These are phyloP conservation scores for Lumnitzera littorea DNA, from an alignment of 345 rosid genomes.

Conservation along the genomic window DNA sequence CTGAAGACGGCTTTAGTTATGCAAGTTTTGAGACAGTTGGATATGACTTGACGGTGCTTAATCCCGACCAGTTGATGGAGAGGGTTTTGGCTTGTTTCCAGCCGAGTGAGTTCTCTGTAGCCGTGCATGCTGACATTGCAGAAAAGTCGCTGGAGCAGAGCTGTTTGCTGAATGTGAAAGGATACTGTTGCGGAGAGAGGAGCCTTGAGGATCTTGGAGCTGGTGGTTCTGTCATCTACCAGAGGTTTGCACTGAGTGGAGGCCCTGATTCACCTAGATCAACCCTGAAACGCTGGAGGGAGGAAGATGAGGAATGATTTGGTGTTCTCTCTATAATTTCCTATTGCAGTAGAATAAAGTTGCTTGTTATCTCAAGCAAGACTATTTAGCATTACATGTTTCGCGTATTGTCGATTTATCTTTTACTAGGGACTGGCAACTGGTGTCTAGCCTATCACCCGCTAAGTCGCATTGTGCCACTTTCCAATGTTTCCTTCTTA, in stretches of 20 bases:
- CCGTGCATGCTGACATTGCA: slow-evolving; percentile 40
- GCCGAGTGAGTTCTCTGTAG: slow-evolving; percentile 54
- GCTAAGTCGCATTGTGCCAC: too few relatives aligned
- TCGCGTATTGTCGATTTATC: too few relatives aligned
- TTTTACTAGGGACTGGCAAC: too few relatives aligned
- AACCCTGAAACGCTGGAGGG: slow-evolving; percentile 45
- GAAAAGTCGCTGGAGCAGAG: slow-evolving; percentile 14
- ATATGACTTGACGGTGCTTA: slow-evolving; percentile 31
- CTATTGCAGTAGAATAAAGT: background rate
- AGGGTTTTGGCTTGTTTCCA: slow-evolving; percentile 55
- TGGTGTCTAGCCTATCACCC: too few relatives aligned
- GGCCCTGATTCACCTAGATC: slow-evolving; percentile 41
- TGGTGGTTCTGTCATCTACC: slow-evolving; percentile 50
- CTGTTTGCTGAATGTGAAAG: slow-evolving; percentile 31
- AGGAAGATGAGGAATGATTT: slow-evolving; percentile 34
- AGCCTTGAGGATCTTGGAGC: slow-evolving; percentile 41
- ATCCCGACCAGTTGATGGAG: slow-evolving; percentile 33
- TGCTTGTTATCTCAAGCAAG: background rate
- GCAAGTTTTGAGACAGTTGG: slow-evolving; percentile 80
- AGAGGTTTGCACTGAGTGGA: slow-evolving; percentile 29
- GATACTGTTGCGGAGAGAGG: slow-evolving; percentile 41
- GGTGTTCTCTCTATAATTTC: background rate
- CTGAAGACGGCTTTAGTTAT: slow-evolving; percentile 74
- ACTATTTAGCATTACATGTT: too few relatives aligned
- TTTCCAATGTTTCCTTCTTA: too few relatives aligned